Percentiles rank a stretch among this genome's conserved stretches.
phyloP scores from a whole-genome alignment of 1,284 basidiomycete genomes.

The Cryptococcus sp. region DNA sequence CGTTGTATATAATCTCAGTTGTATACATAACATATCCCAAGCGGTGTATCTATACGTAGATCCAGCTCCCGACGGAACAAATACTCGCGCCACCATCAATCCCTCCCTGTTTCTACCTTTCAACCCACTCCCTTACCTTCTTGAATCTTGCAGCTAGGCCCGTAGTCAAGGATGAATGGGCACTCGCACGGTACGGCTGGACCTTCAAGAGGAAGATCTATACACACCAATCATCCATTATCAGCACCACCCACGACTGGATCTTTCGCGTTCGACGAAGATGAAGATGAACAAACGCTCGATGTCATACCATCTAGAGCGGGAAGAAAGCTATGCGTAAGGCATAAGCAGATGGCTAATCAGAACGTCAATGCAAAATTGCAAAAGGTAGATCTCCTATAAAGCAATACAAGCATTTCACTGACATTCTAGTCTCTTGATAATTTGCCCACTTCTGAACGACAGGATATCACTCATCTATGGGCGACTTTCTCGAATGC shows the following conservation, averaged over 20 bases:
- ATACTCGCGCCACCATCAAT: too few species aligned
- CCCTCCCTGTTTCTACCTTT: not conserved
- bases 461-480: slow-evolving; percentile 83
- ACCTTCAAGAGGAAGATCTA: not conserved
- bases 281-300: slow-evolving; percentile 10
- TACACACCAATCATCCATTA: not conserved
- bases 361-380: slow-evolving; percentile 88
- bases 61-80: too few species aligned
- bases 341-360: slow-evolving; percentile 95
- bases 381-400: slow-evolving; percentile 66
- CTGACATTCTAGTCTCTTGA: slow-evolving; percentile 72
- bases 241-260: slow-evolving; percentile 14
- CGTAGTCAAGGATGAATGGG: not conserved
- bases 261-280: slow-evolving; percentile 6
- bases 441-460: slow-evolving; percentile 79
- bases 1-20: too few species aligned
- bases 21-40: too few species aligned
- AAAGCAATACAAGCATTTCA: not conserved
- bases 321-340: slow-evolving; percentile 45
- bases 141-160: not conserved
- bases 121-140: not conserved
- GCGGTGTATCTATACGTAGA: too few species aligned
- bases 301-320: slow-evolving; percentile 33
- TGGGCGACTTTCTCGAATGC: slow-evolving; percentile 98
- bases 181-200: not conserved